Percentiles rank a stretch among this genome's conserved stretches.
Conservation (phyloP, 495 filamentous ascomycete genomes). For the Jackrogersella multiformis region DNA sequence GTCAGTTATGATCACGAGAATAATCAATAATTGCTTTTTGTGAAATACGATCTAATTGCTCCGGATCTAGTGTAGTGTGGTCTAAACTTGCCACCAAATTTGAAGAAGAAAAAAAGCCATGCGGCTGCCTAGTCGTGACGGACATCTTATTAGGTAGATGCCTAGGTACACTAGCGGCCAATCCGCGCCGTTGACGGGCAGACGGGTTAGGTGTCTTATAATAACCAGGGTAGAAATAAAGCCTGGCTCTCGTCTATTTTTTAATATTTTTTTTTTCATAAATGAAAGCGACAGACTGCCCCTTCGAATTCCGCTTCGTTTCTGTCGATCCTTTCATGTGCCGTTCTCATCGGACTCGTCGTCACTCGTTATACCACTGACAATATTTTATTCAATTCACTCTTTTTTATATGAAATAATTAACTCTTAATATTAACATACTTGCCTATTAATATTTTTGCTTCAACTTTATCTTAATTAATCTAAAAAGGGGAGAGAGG, state of each 20-base stretch:
- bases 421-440: constrained; percentile 20
- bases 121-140: too few species aligned
- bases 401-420: constrained; percentile 19
- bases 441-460: not conserved
- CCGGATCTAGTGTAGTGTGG: not conserved
- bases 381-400: constrained; percentile 14
- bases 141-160: too few species aligned
- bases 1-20: not conserved
- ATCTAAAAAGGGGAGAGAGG: constrained; percentile 18
- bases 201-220: constrained; percentile 5
- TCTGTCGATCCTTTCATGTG: constrained; percentile 20
- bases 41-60: not conserved
- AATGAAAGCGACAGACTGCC: constrained; percentile 17
- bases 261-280: constrained; percentile 13
- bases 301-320: constrained; percentile 10
- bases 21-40: not conserved
- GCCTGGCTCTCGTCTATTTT: constrained; percentile 36
- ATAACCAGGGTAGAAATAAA: constrained; percentile 29
- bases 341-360: constrained; percentile 16
- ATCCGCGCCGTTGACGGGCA: constrained; percentile 11
- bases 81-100: too few species aligned
- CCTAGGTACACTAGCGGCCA: constrained; percentile 17
- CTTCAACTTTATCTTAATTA: constrained; percentile 1
- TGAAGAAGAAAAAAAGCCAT: too few species aligned
- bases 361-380: constrained; percentile 29